A percentile compares a stretch with the other conserved stretches of the same genome.
These are phyloP conservation scores for Pichia terricola DNA, from an alignment of 1,139 yeast genomes.

Conservation along the genomic window DNA sequence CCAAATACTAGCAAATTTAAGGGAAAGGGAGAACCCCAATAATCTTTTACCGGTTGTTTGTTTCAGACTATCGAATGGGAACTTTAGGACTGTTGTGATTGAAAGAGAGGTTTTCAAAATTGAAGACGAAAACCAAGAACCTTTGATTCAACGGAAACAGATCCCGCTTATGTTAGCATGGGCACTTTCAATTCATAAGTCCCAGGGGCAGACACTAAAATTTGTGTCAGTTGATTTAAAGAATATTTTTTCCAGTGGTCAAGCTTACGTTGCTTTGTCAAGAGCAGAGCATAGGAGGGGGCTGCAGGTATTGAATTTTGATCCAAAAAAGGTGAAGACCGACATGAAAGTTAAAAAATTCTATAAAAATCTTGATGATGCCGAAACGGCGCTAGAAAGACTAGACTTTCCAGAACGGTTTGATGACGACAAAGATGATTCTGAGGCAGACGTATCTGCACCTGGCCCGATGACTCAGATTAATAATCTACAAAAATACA, in stretches of 20 bases:
- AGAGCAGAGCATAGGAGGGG: slow-evolving; percentile 78
- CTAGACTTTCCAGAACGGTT: neutral
- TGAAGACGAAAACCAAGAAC: slow-evolving; percentile 47
- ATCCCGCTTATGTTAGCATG: slow-evolving; percentile 85
- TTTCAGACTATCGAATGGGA: slow-evolving; percentile 61
- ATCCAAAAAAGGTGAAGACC: slow-evolving; percentile 45
- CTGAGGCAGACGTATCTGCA: neutral
- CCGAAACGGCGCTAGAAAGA: slow-evolving; percentile 21
- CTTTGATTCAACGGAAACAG: slow-evolving; percentile 48
- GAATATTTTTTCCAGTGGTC: slow-evolving; percentile 82
- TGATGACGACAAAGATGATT: no score
- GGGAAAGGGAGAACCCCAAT: slow-evolving; percentile 21
- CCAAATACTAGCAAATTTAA: slow-evolving; percentile 21
- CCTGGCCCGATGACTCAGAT: slow-evolving; percentile 6
- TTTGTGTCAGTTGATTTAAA: slow-evolving; percentile 73
- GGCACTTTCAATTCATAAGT: slow-evolving; percentile 92
- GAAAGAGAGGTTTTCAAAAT: slow-evolving; percentile 68
- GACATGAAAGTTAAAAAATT: slow-evolving; percentile 56
- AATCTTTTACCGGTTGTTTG: slow-evolving; percentile 63
- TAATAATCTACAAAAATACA: slow-evolving; percentile 3
- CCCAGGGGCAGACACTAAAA: slow-evolving; percentile 91
- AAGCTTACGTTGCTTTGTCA: slow-evolving; percentile 87
- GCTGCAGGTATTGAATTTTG: slow-evolving; percentile 66
- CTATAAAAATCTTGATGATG: slow-evolving; percentile 34
- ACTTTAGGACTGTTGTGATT: slow-evolving; percentile 62